These are phyloP conservation scores for Clarireedia homoeocarpa DNA, from an alignment of 2,329 filamentous ascomycete species.

Conservation along the genomic window DNA sequence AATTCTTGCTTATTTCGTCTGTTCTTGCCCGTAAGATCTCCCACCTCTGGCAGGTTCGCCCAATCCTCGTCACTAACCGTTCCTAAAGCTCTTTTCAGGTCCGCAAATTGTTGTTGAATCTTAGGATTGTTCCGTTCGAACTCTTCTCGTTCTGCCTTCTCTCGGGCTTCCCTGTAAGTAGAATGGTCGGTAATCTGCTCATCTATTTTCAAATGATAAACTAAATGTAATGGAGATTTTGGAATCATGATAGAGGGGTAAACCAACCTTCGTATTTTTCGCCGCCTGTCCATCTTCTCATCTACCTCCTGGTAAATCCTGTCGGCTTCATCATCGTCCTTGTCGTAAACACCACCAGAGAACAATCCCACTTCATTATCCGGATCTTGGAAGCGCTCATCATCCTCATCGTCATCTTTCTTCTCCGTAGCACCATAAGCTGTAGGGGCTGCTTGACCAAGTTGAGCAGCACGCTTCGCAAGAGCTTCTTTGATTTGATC, in stretches of 20 bases:
- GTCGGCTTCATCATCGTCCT: slow-evolving; percentile 96
- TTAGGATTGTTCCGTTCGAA: slow-evolving; percentile 98
- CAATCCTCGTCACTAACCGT: slow-evolving; percentile 92
- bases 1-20: slow-evolving; percentile 75
- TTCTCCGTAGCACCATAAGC: slow-evolving; percentile 55
- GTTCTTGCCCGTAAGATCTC: slow-evolving; percentile 93
- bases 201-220: slow-evolving; percentile 61
- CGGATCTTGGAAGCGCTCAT: slow-evolving; percentile 85
- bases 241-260: slow-evolving; percentile 20
- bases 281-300: slow-evolving; percentile 88
- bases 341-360: slow-evolving; percentile 90
- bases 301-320: slow-evolving; percentile 93
- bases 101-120: slow-evolving; percentile 95
- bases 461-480: slow-evolving; percentile 81
- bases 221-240: slow-evolving; percentile 40
- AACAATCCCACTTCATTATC: slow-evolving; percentile 97
- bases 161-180: slow-evolving; percentile 81
- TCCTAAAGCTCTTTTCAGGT: slow-evolving; percentile 83
- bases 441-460: slow-evolving; percentile 64
- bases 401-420: slow-evolving; percentile 59
- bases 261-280: slow-evolving; percentile 80
- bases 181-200: slow-evolving; percentile 72
- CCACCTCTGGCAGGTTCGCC: slow-evolving; percentile 91
- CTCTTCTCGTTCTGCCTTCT: slow-evolving; percentile 83
- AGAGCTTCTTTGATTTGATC: slow-evolving; percentile 98